Percentiles rank a stretch among this genome's conserved stretches.
Evolutionary conservation across 164 flowering plant genomes (phyloP).

Genomic region (Nelumbo lutea): DNA sequence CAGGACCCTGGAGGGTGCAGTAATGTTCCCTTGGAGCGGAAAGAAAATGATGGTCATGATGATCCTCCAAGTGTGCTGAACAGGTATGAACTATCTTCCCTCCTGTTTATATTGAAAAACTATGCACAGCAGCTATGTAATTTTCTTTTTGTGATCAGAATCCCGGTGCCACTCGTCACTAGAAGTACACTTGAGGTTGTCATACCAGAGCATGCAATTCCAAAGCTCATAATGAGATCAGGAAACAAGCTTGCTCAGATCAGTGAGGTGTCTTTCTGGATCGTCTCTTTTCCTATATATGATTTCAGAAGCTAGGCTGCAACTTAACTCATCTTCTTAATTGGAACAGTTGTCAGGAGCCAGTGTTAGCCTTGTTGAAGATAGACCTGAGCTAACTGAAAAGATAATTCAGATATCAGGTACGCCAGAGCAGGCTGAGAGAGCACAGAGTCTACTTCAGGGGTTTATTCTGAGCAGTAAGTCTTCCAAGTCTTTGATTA

Average conservation of each 20-base stretch:
- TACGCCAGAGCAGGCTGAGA: conserved; percentile 93
- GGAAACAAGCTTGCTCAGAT: conserved; percentile 83
- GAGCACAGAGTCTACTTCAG: conserved; percentile 96
- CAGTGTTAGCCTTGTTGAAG: conserved; percentile 65
- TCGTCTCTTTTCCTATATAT: neutral
- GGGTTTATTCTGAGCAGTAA: conserved; percentile 98
- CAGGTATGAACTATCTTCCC: conserved; percentile 38
- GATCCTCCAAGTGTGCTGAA: conserved; percentile 44
- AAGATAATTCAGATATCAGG: conserved; percentile 86
- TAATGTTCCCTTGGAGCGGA: conserved; percentile 36
- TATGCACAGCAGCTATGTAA: neutral
- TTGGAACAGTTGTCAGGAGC: conserved; percentile 83
- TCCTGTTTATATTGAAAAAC: neutral
- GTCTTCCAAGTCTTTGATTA: conserved; percentile 21
- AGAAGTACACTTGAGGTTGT: conserved; percentile 87
- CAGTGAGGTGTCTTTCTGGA: conserved; percentile 58
- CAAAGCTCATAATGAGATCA: conserved; percentile 73
- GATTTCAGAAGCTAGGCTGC: neutral
- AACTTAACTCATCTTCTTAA: neutral
- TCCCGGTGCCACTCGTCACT: conserved; percentile 67
- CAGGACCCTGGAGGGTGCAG: conserved; percentile 52
- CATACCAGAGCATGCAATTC: conserved; percentile 72
- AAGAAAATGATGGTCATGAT: conserved; percentile 53
- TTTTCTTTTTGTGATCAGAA: conserved; percentile 32
- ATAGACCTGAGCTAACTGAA: conserved; percentile 53